Base-by-base conservation (phyloP, 2,329 filamentous ascomycete species). In the Penicillium sp. region DNA sequence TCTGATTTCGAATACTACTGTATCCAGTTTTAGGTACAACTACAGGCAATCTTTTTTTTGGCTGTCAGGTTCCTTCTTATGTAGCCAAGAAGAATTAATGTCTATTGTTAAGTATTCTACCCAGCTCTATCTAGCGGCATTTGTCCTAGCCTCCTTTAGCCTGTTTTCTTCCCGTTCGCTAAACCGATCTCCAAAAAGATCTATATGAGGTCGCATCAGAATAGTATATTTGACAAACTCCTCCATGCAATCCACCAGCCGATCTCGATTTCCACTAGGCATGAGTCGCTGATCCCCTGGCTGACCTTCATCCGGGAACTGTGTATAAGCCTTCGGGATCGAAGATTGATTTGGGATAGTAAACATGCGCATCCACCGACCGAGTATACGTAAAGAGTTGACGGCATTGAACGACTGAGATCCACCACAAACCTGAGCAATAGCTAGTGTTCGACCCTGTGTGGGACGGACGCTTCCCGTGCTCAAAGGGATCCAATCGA, bases 321-420 rank as follows among this genome's bases (percentile, higher is more conserved):
- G 83, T 4, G 80, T 88, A 60, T 85, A 89, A 0, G 86, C 87
- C 68, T 77, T 82, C 0, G 87, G 87, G 2, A 89, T 78, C 0
- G 83, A 86, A 25, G 81, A 84, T 69, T 89, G 87, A 67, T 89
- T 89, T 0, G 85, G 84, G 26, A 88, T 87, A 1, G 81, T 76
- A 61, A 88, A 88, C 85, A 88, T 88, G 42, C 85, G 80, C 86
- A 88, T 88, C 87, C 86, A 89, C 0, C 87, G 80, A 0, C 87
- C 87, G 0, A 89, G 77, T 11, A 89, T 81, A 0, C 86, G 80
- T n/a, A 89, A 75, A 1, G 81, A 81, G 65, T 89, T 89, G 9
- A 89, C 85, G 0, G 85, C 82, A 63, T 90, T 89, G 75, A 89
- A 89, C 0, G 81, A 85, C 68, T 89, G 87, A 0, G 83, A 86